Evolutionary conservation across 192 early-diverging fungal species (phyloP).

Genomic region (Coemansia sp.): DNA sequence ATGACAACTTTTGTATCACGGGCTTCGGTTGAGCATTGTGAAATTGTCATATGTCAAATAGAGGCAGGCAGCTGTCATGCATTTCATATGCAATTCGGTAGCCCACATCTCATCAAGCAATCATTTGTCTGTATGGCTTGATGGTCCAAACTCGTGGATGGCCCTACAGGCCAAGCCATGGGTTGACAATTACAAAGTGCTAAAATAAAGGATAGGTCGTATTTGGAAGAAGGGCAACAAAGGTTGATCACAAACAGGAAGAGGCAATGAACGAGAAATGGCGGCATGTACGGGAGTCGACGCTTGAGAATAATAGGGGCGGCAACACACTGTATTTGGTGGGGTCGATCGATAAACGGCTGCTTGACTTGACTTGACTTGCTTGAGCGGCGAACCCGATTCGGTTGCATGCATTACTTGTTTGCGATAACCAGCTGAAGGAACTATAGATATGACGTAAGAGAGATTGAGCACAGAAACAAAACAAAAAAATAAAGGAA

Average conservation of each 20-base stretch:
- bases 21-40: neutral
- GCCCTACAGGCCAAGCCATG: neutral
- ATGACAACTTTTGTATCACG: neutral
- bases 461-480: constrained; percentile 1
- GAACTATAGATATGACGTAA: constrained; percentile 41
- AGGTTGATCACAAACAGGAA: neutral
- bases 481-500: neutral
- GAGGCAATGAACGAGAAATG: neutral
- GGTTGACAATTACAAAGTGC: neutral
- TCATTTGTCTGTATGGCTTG: neutral
- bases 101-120: neutral
- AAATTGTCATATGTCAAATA: neutral
- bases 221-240: neutral
- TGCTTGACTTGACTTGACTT: constrained; percentile 19
- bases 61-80: neutral
- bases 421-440: constrained; percentile 55
- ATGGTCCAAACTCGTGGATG: neutral
- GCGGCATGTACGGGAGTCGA: neutral
- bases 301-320: neutral
- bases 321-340: neutral
- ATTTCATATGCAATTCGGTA: neutral
- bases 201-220: neutral
- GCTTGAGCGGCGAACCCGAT: constrained; percentile 11
- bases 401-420: constrained; percentile 33
- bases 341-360: neutral